Percentiles rank a stretch among this genome's conserved stretches.
phyloP scores from a whole-genome alignment of 2,329 filamentous ascomycete species.

The Clarireedia hainanense region DNA sequence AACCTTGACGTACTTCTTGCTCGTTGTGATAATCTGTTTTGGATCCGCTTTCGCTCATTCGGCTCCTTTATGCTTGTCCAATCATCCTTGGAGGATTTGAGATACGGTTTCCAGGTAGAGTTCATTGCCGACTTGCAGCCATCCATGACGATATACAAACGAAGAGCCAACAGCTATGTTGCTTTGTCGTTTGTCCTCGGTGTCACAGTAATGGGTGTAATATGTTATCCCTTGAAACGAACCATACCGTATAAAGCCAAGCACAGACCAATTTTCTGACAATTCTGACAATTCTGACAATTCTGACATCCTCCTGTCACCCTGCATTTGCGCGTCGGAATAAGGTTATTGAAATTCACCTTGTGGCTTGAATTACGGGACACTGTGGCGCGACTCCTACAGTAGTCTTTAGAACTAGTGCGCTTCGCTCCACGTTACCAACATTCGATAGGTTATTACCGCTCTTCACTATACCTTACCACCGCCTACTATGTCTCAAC shows the following conservation, averaged over 20 bases:
- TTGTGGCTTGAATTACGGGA: too few species aligned
- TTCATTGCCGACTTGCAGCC: background rate
- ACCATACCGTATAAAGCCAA: background rate
- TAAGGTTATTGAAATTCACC: too few species aligned
- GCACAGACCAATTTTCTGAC: background rate
- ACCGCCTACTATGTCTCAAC: too few species aligned
- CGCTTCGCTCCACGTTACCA: too few species aligned
- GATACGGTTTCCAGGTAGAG: constrained; percentile 14
- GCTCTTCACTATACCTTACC: too few species aligned
- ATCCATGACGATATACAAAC: too few species aligned
- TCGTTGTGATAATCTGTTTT: constrained; percentile 25
- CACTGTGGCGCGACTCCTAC: too few species aligned
- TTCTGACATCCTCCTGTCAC: background rate
- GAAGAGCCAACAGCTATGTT: background rate
- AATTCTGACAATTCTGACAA: background rate
- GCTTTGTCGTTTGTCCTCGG: background rate
- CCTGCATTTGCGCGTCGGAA: too few species aligned
- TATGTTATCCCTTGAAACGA: background rate
- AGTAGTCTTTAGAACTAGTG: too few species aligned
- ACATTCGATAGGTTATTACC: too few species aligned
- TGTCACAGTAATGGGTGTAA: background rate
- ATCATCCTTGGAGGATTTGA: constrained; percentile 24
- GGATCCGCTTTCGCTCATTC: constrained; percentile 21
- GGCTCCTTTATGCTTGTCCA: constrained; percentile 29
- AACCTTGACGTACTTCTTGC: constrained; percentile 15